Base-by-base conservation (phyloP, 805 yeast genomes). In the Candida maltosa region DNA sequence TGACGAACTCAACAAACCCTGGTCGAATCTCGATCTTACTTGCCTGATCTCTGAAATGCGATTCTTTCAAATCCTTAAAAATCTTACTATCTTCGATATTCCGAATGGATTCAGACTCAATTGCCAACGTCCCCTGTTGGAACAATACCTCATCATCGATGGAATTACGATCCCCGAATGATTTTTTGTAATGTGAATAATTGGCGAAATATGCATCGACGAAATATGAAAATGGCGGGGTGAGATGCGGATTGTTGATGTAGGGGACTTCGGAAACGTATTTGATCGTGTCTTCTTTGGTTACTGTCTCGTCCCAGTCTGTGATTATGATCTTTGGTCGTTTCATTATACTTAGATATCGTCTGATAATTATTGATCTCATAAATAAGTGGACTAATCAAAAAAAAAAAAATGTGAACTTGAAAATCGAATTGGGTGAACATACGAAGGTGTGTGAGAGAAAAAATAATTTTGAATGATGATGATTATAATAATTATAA, bases 261-360 rank as follows among this genome's bases (percentile, higher is more conserved):
- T 73, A 73, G 0, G 78, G 74, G 2, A 76, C 65, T 23, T 65
- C 56, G 10, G 78, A 76, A n/a, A 78, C 60, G 4, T 74, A 47
- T 17, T 51, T 52, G 19, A 80, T 70, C 1, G 87, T 78, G 51
- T 80, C 87, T 20, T 54, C 48, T 5, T 47, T 43, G 0, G 87
- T 78, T 18, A 77, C 65, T 0, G 87, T 80, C 28, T 79, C 86
- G 49, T 80, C 87, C 80, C 83, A 80, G 45, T 80, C 87, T 3
- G 73, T 54, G 2, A 78, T 62, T 8, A 78, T 31, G 10, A 35
- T 15, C 8, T 29, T 32, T 18, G 40, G 40, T 17, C 8, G 28
- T 7, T 24, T 24, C 14, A 24, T 24, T 24, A 24, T 24, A 8
- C 9, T 20, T 20, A 20, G 10, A 10, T 20, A 20, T 20, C 10